Base-by-base conservation (phyloP, 208 protist species). In the Crithidia brevicula region DNA sequence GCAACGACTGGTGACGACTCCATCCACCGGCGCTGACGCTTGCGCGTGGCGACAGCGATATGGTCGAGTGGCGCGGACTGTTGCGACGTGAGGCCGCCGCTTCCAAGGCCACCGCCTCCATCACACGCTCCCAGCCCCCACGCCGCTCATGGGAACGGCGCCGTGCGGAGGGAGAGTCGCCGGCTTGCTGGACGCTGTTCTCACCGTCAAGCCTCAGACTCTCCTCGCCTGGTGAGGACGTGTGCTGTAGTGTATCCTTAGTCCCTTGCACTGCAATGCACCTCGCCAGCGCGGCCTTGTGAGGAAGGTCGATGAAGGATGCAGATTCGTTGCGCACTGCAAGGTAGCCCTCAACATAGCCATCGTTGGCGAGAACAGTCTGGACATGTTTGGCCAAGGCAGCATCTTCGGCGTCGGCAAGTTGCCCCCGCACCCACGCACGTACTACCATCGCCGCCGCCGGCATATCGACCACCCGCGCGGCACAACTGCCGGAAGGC, bases 81-180 rank as follows among this genome's bases (percentile, higher is more conserved):
- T 27, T 53, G 23, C 46, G 40, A 1, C 40, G 50, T 50, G 46
- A 34, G 30, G 52, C 40, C 4, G 33, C 52, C 13, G 18, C 34
- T 34, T 66, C 68, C 11, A 54, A n/a, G 13, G 36, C 60, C 31
- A 62, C 69, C 6, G 45, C 36, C 58, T 67, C 69, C 34, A 46
- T 74, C 36, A 74, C 59, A 1, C 50, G 36, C 7, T 46, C 59
- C 50, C 50, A 43, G 1, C 49, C 30, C 18, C 52, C 53, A 6
- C 10, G 7, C 10, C 36, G 42, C 56, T 36, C 27, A 2, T 31
- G 18, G 10, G 61, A 30, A 28, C 27, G 46, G 45, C 25, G 23
- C 6, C 23, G 54, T 45, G 42, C 10, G 18, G 27, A 33, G 15
- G 4, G 6, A 0, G 45, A 31, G 1, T 40, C n/a, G 10, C 34